Conservation (phyloP, 1,284 basidiomycete species). For the Sphaerobolus stellatus region DNA sequence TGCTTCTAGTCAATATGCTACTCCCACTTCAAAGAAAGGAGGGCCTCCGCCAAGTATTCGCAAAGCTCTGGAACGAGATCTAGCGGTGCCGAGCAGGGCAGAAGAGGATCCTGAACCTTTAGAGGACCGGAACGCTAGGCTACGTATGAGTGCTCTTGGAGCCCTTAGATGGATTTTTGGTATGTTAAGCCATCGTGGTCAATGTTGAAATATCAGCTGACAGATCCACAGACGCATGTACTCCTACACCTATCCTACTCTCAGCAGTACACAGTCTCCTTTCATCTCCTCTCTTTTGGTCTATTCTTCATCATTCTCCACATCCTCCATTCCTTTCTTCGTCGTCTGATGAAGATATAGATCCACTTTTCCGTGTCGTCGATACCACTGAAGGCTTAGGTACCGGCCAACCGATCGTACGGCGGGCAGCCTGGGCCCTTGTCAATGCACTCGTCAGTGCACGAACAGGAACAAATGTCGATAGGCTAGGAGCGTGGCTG, state of each 20-base stretch:
- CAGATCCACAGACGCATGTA: conserved; percentile 16
- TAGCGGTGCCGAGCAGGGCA: conserved; percentile 35
- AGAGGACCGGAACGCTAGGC: conserved; percentile 64
- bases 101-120: conserved; percentile 67
- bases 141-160: conserved; percentile 73
- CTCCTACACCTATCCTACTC: conserved; percentile 22
- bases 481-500: conserved; percentile 38
- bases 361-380: conserved; percentile 21
- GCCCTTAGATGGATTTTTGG: conserved; percentile 66
- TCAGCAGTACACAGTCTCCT: conserved; percentile 41
- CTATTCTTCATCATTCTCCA: conserved; percentile 48
- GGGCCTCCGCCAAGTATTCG: conserved; percentile 16
- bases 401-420: conserved; percentile 54
- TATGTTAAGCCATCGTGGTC: conserved; percentile 34
- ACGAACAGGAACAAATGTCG: conserved; percentile 39
- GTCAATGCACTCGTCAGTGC: conserved; percentile 41
- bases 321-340: conserved; percentile 43
- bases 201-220: conserved; percentile 16
- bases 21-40: not conserved
- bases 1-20: not conserved
- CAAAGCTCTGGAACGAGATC: not conserved
- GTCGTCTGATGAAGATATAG: conserved; percentile 25
- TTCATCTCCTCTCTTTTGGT: conserved; percentile 59
- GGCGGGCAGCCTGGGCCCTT: conserved; percentile 61
- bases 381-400: conserved; percentile 47